phyloP scores from a whole-genome alignment of 352 stramenopile species.

The Globisporangium nagaii region DNA sequence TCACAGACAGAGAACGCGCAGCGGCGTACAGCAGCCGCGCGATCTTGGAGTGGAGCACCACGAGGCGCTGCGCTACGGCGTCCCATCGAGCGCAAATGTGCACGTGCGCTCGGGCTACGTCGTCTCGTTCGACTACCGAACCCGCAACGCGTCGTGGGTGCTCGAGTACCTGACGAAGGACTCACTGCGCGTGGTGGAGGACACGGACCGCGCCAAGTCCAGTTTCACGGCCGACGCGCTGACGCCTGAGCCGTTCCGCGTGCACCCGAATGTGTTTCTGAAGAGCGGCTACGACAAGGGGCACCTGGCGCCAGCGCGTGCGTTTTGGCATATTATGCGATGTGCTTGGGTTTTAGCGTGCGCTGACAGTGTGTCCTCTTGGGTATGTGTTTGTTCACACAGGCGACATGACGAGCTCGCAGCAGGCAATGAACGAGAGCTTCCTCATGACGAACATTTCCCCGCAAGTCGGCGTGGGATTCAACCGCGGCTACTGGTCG shows the following conservation, averaged over 20 bases:
- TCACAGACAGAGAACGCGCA: conserved; percentile 4
- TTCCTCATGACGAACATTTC: conserved; percentile 96
- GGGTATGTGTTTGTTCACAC: not conserved
- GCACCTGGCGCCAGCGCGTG: conserved; percentile 89
- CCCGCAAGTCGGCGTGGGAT: conserved; percentile 85
- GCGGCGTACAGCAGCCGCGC: not conserved
- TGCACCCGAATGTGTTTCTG: conserved; percentile 83
- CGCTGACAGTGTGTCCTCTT: not conserved
- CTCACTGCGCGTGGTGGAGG: conserved; percentile 57
- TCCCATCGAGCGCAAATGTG: conserved; percentile 62
- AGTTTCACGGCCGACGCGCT: conserved; percentile 80
- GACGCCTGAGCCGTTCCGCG: conserved; percentile 75
- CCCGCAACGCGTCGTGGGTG: conserved; percentile 83
- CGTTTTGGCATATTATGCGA: too few species aligned
- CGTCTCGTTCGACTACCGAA: conserved; percentile 81
- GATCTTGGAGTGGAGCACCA: conserved; percentile 36
- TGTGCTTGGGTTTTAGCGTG: too few species aligned
- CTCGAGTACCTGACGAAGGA: conserved; percentile 77
- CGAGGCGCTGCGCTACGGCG: conserved; percentile 68
- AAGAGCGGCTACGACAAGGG: conserved; percentile 94
- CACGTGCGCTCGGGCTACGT: conserved; percentile 76
- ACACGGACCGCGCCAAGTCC: conserved; percentile 77
- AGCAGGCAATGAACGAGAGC: conserved; percentile 88
- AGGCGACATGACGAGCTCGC: conserved; percentile 85
- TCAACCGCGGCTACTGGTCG: conserved; percentile 88